Evolutionary conservation across 2,329 filamentous ascomycete genomes (phyloP).

Genomic region (Capronia americana): DNA sequence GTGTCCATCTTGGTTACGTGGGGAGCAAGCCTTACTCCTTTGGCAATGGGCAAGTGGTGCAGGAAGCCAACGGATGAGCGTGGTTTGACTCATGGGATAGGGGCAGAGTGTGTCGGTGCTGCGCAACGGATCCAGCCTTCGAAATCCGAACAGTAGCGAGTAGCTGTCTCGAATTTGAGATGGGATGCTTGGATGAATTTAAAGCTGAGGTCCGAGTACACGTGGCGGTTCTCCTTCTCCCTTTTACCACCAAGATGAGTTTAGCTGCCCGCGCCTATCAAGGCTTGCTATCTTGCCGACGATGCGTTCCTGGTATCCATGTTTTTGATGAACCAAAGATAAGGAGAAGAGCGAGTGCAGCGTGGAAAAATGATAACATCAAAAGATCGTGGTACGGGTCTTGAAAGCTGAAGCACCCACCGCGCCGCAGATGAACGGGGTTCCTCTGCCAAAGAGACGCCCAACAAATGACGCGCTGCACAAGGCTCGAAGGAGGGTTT

Average conservation of each 20-base stretch:
- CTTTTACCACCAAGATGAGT: constrained; percentile 6
- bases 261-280: constrained; percentile 5
- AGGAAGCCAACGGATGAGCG: not conserved
- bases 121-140: not conserved
- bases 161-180: not conserved
- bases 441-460: not conserved
- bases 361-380: constrained; percentile 1
- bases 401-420: not conserved
- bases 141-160: not conserved
- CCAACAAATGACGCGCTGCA: not conserved
- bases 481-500: not conserved
- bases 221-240: constrained; percentile 1
- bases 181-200: not conserved
- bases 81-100: constrained; percentile 24
- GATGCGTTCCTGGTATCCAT: not conserved
- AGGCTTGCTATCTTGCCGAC: not conserved
- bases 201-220: not conserved
- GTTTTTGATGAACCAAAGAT: not conserved
- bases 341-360: not conserved
- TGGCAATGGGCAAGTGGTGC: not conserved
- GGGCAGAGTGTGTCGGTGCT: not conserved
- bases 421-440: not conserved
- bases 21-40: not conserved
- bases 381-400: not conserved
- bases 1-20: constrained; percentile 23